Conservation (phyloP, 306 rosid genomes). For the Herpetospermum pedunculosum region DNA sequence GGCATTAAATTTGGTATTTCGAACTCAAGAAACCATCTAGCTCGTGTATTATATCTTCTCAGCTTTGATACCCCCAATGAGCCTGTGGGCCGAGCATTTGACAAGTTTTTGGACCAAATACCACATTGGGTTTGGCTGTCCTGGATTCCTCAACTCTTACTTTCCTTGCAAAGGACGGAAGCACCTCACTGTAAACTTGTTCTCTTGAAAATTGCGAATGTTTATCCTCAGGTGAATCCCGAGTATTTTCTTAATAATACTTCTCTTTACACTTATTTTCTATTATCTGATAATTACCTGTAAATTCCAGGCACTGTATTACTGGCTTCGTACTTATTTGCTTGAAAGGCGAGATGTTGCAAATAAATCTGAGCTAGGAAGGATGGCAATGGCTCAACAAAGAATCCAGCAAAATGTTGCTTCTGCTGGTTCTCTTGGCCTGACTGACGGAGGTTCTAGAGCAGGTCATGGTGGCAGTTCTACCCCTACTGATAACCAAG, state of each 20-base stretch:
- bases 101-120: conserved; percentile 77
- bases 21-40: conserved; percentile 94
- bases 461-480: conserved; percentile 52
- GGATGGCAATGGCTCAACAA: conserved; percentile 89
- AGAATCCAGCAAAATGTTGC: conserved; percentile 75
- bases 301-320: conserved; percentile 67
- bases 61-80: conserved; percentile 89
- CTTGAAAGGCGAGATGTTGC: conserved; percentile 98
- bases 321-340: conserved; percentile 97
- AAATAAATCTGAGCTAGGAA: conserved; percentile 81
- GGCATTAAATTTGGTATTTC: conserved; percentile 89
- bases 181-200: conserved; percentile 95
- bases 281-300: not conserved
- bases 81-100: conserved; percentile 89
- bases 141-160: conserved; percentile 98
- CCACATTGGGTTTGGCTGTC: conserved; percentile 99
- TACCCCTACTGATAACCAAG: conserved; percentile 58
- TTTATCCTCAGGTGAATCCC: conserved; percentile 78
- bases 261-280: not conserved
- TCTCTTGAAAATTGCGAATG: conserved; percentile 72
- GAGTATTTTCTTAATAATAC: not conserved
- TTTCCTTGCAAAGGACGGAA: conserved; percentile 94
- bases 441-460: conserved; percentile 72
- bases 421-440: conserved; percentile 55
- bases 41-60: conserved; percentile 92